Evolutionary conservation across 202 grass and related monocot species (phyloP), one percentile per base, ranked within the genome.

Genomic region (Panicum virgatum): DNA sequence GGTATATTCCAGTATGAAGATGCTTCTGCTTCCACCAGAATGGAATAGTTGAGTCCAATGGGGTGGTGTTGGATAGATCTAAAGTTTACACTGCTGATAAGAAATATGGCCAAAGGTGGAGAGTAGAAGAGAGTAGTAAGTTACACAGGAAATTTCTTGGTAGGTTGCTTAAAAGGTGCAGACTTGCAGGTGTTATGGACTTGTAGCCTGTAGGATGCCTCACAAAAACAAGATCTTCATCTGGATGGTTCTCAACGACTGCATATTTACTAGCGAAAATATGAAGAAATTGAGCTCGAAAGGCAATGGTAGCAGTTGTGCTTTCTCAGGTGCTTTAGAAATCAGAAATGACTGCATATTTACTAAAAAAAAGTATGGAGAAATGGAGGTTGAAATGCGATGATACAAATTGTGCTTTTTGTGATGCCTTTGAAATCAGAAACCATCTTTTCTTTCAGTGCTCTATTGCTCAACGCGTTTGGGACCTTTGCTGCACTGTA

Each of bases 201-300:
- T 32, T 50, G 67, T n/a, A n/a, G n/a, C n/a, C n/a, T n/a, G n/a
- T 30, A n/a, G 37, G 34, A 42, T 42, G 36, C 36, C 52, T 26
- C 36, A 23, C 34, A 42, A 37, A 43, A 75, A 59, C n/a, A 59
- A 43, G n/a, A 43, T 26, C 23, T 71, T 71, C 68, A 25, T 50
- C 14, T 11, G 44, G 68, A 71, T 60, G 37, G 38, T 29, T 76
- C 38, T 76, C 53, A 72, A 72, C 20, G 45, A 72, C 45, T 20
- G 26, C 45, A 32, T 51, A 27, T 29, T 72, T 32, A 20, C 45
- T 50, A n/a, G 34, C 34, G 69, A 51, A 20, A 34, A 72, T 34
- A 51, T 34, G 69, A 18, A 34, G 1, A 34, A 51, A 50, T 72
- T 15, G 69, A 12, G 69, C 8, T 34, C 18, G 14, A 72, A 72